Conservation (phyloP, 495 filamentous ascomycete genomes). For the Aspergillus conjunctus region DNA sequence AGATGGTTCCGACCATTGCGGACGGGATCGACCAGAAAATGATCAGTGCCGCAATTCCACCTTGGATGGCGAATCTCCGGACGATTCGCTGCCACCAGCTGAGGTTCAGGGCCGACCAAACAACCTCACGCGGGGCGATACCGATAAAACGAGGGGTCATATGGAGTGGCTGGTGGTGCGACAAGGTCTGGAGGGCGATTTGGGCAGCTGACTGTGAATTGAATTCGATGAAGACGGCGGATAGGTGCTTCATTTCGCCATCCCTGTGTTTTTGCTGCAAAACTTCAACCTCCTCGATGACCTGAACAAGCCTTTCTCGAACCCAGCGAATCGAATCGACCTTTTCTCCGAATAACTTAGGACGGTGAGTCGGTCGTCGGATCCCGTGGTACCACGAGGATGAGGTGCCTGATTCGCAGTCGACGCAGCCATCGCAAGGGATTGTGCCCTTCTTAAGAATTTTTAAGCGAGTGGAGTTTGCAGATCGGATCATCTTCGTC, state of each 20-base stretch:
- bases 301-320: conserved; percentile 65
- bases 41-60: conserved; percentile 72
- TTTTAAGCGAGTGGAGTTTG: conserved; percentile 57
- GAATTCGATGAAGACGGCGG: conserved; percentile 86
- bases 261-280: conserved; percentile 59
- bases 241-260: conserved; percentile 52
- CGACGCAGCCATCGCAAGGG: conserved; percentile 31
- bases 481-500: conserved; percentile 61
- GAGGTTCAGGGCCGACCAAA: conserved; percentile 80
- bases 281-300: conserved; percentile 68
- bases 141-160: conserved; percentile 85
- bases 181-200: conserved; percentile 74
- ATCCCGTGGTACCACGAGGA: conserved; percentile 51
- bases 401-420: conserved; percentile 46
- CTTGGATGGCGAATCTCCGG: conserved; percentile 65
- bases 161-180: conserved; percentile 81
- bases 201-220: conserved; percentile 76
- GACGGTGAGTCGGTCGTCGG: conserved; percentile 55
- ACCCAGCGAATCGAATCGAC: conserved; percentile 91
- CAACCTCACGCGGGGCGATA: conserved; percentile 72
- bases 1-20: conserved; percentile 76
- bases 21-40: conserved; percentile 93
- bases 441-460: conserved; percentile 35
- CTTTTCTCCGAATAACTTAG: conserved; percentile 60
- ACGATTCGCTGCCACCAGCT: conserved; percentile 81